phyloP scores from a whole-genome alignment of 495 filamentous ascomycete species.

The Penicillium pancosmium region DNA sequence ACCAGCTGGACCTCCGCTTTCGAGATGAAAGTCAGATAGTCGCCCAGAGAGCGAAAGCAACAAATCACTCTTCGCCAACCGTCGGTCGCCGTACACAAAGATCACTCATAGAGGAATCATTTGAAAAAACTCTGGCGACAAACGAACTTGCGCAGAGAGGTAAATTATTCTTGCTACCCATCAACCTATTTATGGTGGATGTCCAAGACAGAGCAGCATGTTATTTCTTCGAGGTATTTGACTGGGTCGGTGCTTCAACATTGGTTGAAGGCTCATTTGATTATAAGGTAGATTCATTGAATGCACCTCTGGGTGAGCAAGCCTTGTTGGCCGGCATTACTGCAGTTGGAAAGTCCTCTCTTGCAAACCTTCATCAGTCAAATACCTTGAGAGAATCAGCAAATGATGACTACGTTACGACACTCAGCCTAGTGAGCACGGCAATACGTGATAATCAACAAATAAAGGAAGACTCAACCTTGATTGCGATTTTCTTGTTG shows the following conservation, averaged over 20 bases:
- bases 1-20: constrained; percentile 2
- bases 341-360: constrained; percentile 1
- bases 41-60: constrained; percentile 4
- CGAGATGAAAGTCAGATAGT: constrained; percentile 3
- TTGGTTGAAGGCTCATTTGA: constrained; percentile 6
- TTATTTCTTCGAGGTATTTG: constrained; percentile 6
- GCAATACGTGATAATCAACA: not conserved
- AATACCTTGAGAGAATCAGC: constrained; percentile 3
- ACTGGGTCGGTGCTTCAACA: constrained; percentile 1
- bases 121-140: not conserved
- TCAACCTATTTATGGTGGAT: constrained; percentile 2
- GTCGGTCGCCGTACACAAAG: constrained; percentile 1
- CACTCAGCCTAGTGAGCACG: not conserved
- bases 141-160: not conserved
- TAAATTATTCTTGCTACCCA: constrained; percentile 1
- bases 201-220: constrained; percentile 2
- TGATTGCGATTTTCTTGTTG: constrained; percentile 4
- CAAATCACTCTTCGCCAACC: not conserved
- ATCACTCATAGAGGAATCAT: constrained; percentile 8
- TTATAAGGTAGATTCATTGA: not conserved
- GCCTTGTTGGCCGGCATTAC: constrained; percentile 1
- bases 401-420: constrained; percentile 2
- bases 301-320: constrained; percentile 3
- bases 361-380: constrained; percentile 1
- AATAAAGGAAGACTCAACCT: constrained; percentile 1